phyloP scores from a whole-genome alignment of 2,329 filamentous ascomycete species.

The Fusarium abutilonis region DNA sequence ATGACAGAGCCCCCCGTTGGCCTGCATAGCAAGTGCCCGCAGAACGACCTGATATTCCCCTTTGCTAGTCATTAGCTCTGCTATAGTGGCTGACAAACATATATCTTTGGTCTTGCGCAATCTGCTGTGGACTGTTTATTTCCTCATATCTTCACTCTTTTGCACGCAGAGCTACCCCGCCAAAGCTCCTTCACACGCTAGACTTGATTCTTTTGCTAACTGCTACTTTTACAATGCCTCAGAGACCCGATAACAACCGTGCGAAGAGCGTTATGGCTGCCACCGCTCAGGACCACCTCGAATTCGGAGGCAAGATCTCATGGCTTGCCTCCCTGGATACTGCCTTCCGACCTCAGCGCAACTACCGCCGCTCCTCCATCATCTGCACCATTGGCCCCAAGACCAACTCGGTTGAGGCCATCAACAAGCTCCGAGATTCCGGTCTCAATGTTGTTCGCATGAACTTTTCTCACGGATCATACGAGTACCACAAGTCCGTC shows the following conservation, averaged over 20 bases:
- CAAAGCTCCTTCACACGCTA: constrained; percentile 28
- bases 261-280: constrained; percentile 61
- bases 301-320: constrained; percentile 74
- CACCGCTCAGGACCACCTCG: constrained; percentile 86
- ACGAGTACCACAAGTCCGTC: constrained; percentile 98
- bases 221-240: constrained; percentile 48
- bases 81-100: constrained; percentile 28
- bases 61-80: constrained; percentile 15
- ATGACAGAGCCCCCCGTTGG: constrained; percentile 32
- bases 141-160: constrained; percentile 26
- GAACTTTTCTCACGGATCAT: constrained; percentile 88
- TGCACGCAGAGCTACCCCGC: constrained; percentile 36
- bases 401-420: constrained; percentile 97
- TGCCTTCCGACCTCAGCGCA: constrained; percentile 83
- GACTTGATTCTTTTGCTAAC: constrained; percentile 31
- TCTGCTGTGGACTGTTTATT: constrained; percentile 19
- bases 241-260: constrained; percentile 46
- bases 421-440: constrained; percentile 89
- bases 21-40: constrained; percentile 40
- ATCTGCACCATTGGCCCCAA: constrained; percentile 99
- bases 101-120: constrained; percentile 34
- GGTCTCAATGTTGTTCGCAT: constrained; percentile 99
- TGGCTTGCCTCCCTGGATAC: constrained; percentile 83
- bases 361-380: constrained; percentile 96
- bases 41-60: constrained; percentile 36